Evolutionary conservation across 2,329 filamentous ascomycete species (phyloP), one percentile per base, ranked within the genome.

Genomic region (Tolypocladium album): DNA sequence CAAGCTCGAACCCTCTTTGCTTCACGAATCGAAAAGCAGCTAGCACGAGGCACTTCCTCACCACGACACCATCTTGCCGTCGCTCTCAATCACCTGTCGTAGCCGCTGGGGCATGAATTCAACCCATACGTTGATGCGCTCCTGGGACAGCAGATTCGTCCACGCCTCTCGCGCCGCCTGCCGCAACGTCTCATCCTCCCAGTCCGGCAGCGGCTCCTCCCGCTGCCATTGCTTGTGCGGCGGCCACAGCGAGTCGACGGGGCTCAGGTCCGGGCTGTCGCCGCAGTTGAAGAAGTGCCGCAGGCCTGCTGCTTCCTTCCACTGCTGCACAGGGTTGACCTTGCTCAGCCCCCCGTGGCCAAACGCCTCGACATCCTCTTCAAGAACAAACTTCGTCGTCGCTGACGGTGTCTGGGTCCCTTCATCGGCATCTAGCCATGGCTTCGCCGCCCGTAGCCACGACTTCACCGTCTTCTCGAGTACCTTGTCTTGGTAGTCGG

Each of bases 241-340:
- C 56, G 72, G 72, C 72, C 72, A 75, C 15, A 73, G 61, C 34
- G 69, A 67, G 60, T 75, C 73, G 31, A 75, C 65, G 9, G 71
- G 72, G 63, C 65, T 73, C 55, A 75, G 63, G 59, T 75, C 73
- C 5, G 73, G 73, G 55, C 72, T 72, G 55, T 75, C 73, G 8
- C 72, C 69, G 59, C 73, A 74, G 64, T 66, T 73, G 60, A 72
- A 74, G 60, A 72, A 64, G 64, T 66, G 68, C 34, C 68, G 65
- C 36, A 75, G 62, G 1, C 66, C 67, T 45, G 72, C 65, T 39
- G 63, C 66, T 15, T 73, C 70, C 60, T 74, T 75, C 73, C 73
- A 74, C 64, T 69, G 64, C 64, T 73, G 72, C 34, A 68, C 72
- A 20, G 63, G 20, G 64, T 73, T 74, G 59, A 69, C 65, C 63